Conservation (phyloP, 2,329 filamentous ascomycete genomes). For the Alternaria burnsii region DNA sequence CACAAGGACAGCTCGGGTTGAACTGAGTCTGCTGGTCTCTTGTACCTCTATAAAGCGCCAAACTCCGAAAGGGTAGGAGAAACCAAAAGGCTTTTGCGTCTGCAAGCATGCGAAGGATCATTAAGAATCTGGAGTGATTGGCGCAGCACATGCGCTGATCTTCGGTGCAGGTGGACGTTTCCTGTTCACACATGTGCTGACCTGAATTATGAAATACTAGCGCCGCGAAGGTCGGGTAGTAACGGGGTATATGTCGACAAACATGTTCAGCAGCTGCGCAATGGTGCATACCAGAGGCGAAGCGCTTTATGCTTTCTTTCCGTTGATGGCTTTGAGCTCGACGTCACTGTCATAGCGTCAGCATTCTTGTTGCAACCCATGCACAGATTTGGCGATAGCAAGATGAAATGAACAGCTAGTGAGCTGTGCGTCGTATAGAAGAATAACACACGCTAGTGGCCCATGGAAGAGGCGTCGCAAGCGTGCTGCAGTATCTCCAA, state of each 20-base stretch:
- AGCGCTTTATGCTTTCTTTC: constrained; percentile 52
- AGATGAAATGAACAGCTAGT: constrained; percentile 7
- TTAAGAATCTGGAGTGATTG: constrained; percentile 7
- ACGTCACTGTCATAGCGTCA: constrained; percentile 65
- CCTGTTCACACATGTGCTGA: neutral
- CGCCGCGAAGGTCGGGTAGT: constrained; percentile 16
- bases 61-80: constrained; percentile 2
- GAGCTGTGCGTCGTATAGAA: constrained; percentile 16
- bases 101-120: neutral
- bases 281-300: neutral
- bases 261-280: constrained; percentile 7
- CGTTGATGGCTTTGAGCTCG: constrained; percentile 70
- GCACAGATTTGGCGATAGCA: constrained; percentile 1
- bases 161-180: neutral
- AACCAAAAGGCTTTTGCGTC: neutral
- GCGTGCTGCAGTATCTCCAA: constrained; percentile 8
- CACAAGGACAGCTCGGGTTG: neutral
- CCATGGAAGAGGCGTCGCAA: neutral
- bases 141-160: constrained; percentile 7
- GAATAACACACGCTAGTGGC: constrained; percentile 7
- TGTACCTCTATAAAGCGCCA: constrained; percentile 3
- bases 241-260: constrained; percentile 18
- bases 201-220: neutral
- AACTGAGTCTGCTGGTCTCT: constrained; percentile 2
- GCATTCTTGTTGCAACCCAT: constrained; percentile 10